Evolutionary conservation across 176 grass and related monocot species (phyloP), one percentile per base, ranked within the genome.

Genomic region (Alloteropsis semialata): DNA sequence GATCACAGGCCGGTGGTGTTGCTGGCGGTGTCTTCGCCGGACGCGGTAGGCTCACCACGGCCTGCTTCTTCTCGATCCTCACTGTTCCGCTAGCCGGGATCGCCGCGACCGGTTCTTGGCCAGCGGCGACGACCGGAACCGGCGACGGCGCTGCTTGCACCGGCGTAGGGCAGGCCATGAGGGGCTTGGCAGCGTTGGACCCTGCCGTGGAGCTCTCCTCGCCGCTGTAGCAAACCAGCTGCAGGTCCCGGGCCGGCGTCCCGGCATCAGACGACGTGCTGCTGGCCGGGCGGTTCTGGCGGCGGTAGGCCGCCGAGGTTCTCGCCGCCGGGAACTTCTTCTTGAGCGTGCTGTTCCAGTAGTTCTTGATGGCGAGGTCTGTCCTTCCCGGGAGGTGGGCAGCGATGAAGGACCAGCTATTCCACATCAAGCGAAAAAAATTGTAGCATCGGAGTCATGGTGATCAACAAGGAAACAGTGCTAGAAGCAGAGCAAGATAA

Each of bases 271-370:
- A 84, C 37, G 81, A 88, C 28, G 75, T 80, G 87, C 87, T 80
- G 38, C 48, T 5, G 38, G 58, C 15, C 8, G 18, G 67, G 22
- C 22, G 13, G 55, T 33, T n/a, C 65, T 13, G 79, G 66, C 59
- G 66, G 73, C 28, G 22, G 37, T 21, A 15, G 32, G 13, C 28
- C 34, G 29, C 29, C 19, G 38, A 7, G 7, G 60, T 43, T 46
- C 65, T 86, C 39, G 74, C 38, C 13, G 65, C 57, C 29, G 79
- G 67, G 72, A 82, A 43, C 90, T 55, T 85, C 86, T 82, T 92
- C 77, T 82, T 92, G 51, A 92, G 86, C 78, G 82, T 92, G 86
- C 82, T 78, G 90, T 92, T 92, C 90, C 86, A 88, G 78, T 88
- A 88, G 86, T 92, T 92, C 90, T 92, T 92, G 81, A 88, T 25